These are phyloP conservation scores for Mariannaea elegans DNA, from an alignment of 2,329 filamentous ascomycete species.

Conservation along the genomic window DNA sequence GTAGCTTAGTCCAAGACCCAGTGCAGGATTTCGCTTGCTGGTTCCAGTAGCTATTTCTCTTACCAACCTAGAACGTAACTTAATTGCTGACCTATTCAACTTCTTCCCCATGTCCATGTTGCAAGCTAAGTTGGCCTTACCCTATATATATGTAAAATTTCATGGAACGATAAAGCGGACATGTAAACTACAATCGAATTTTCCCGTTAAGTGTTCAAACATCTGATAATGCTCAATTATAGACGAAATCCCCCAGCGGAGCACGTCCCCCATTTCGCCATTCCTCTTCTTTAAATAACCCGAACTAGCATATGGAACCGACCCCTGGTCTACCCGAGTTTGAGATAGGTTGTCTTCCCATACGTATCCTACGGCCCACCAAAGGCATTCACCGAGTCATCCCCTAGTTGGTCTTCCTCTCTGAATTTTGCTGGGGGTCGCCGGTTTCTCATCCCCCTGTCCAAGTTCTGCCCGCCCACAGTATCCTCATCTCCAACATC, in stretches of 20 bases:
- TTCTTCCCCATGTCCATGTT: no score
- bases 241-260: conserved; percentile 8
- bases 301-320: background rate
- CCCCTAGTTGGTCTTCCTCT: conserved; percentile 41
- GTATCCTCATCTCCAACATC: conserved; percentile 46
- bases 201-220: no score
- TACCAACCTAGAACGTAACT: no score
- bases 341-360: background rate
- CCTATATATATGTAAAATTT: no score
- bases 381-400: conserved; percentile 21
- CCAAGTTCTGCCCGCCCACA: conserved; percentile 38
- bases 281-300: background rate
- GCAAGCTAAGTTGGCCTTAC: no score
- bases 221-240: background rate
- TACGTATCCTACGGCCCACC: conserved; percentile 14
- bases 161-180: no score
- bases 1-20: no score
- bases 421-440: conserved; percentile 48
- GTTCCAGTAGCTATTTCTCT: no score
- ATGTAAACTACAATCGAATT: background rate
- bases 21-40: no score
- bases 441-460: conserved; percentile 43
- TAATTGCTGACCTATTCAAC: no score
- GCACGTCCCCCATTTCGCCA: conserved; percentile 13
- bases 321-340: background rate